Conservation (phyloP, 139 green algal species). For the Desmodesmus armatus region DNA sequence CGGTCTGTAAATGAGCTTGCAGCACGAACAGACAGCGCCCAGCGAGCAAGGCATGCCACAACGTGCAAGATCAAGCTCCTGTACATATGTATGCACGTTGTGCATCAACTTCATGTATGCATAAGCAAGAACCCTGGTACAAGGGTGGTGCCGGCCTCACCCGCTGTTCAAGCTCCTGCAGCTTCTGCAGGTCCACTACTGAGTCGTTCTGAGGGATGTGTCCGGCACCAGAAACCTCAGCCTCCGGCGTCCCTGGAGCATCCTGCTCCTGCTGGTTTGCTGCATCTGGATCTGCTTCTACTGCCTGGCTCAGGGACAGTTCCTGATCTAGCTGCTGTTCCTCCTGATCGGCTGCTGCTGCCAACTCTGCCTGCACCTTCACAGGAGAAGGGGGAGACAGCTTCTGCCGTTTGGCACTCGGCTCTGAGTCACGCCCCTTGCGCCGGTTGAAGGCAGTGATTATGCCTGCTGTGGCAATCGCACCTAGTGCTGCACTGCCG, state of each 20-base stretch:
- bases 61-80: too few relatives aligned
- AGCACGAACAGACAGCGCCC: too few relatives aligned
- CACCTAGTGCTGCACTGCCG: conserved; percentile 8
- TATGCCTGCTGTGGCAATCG: conserved; percentile 34
- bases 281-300: too few relatives aligned
- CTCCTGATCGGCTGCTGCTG: neutral
- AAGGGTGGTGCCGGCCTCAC: too few relatives aligned
- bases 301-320: too few relatives aligned
- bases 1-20: too few relatives aligned
- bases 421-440: neutral
- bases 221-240: neutral
- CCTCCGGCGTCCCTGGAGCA: neutral
- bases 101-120: too few relatives aligned
- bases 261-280: neutral
- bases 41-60: too few relatives aligned
- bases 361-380: neutral
- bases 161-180: conserved; percentile 47
- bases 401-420: conserved; percentile 27
- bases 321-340: neutral
- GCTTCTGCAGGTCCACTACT: conserved; percentile 43
- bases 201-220: conserved; percentile 21
- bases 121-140: too few relatives aligned
- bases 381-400: conserved; percentile 1
- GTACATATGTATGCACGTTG: too few relatives aligned
- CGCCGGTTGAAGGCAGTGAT: neutral